Conservation (phyloP, 2,329 filamentous ascomycete genomes). For the Cyanodermella asteris region DNA sequence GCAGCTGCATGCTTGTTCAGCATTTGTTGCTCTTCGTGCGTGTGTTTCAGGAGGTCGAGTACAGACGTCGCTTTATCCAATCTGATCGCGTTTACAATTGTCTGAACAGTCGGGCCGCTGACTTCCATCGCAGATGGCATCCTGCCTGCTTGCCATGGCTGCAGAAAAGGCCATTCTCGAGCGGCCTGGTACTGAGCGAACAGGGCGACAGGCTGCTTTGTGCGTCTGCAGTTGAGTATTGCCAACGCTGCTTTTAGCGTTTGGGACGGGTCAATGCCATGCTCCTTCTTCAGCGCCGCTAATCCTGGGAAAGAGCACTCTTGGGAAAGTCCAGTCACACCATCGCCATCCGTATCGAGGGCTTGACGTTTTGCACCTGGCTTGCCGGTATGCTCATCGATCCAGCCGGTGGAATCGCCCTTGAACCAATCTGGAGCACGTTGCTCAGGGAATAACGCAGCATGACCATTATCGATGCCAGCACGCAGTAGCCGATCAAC, state of each 20-base stretch:
- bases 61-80: not conserved
- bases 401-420: too few species aligned
- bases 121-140: constrained; percentile 3
- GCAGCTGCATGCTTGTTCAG: constrained; percentile 1
- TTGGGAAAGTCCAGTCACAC: too few species aligned
- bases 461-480: too few species aligned
- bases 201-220: constrained; percentile 3
- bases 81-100: constrained; percentile 1
- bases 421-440: too few species aligned
- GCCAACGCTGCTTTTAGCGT: constrained; percentile 13
- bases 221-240: constrained; percentile 4
- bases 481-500: too few species aligned
- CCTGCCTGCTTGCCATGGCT: not conserved
- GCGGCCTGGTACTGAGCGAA: constrained; percentile 4
- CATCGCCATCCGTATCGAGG: too few species aligned
- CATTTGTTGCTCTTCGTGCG: constrained; percentile 2
- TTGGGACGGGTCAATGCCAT: too few species aligned
- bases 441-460: too few species aligned
- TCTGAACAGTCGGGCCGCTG: constrained; percentile 2
- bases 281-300: too few species aligned
- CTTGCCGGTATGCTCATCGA: too few species aligned
- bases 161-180: constrained; percentile 5
- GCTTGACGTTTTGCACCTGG: too few species aligned
- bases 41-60: constrained; percentile 1
- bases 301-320: too few species aligned